Evolutionary conservation across 2,329 filamentous ascomycete genomes (phyloP), one percentile per base, ranked within the genome.

Genomic region (Aulographum hederae): DNA sequence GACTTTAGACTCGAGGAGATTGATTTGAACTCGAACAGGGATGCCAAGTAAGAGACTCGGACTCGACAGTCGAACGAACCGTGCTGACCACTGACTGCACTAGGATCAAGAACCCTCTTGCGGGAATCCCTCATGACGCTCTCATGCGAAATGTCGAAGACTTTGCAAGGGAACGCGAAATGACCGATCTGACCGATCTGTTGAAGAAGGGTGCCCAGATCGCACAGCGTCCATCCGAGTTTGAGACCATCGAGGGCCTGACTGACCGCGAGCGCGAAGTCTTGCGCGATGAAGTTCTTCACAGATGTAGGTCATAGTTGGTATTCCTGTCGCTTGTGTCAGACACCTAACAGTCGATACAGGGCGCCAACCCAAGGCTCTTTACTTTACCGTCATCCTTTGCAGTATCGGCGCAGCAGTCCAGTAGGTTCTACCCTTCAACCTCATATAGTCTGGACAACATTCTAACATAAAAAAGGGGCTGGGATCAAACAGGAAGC

Each of bases 391-490:
- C 23, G 75, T 80, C 40, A 56, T 67, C 8, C 67, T 70, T 15
- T 78, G 72, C 48, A 77, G 74, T 26, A 67, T 79, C 32, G 73
- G 71, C 31, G 74, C 74, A 12, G 72, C 73, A n/a, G 71, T 78
- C 6, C 53, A 59, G 13, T 73, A 73, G 42, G 75, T 76, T n/a
- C n/a, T 15, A 14, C 11, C 11, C 15, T 29, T 10, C 14, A 11
- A 16, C 10, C 6, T 6, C 25, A 6, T 21, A 15, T 26, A 27
- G 8, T 17, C 21, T 25, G 21, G 21, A 25, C 21, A 13, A 25
- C 21, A n/a, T 25, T 10, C 21, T 25, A 13, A 25, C 21, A 13
- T n/a, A n/a, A n/a, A n/a, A n/a, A n/a, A n/a, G n/a, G 35, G 71
- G 73, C 16, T 77, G 71, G 72, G 72, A 77, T 39, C 68, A 42